Conservation (phyloP, 495 filamentous ascomycete species). For the Schizothecium vesticola region DNA sequence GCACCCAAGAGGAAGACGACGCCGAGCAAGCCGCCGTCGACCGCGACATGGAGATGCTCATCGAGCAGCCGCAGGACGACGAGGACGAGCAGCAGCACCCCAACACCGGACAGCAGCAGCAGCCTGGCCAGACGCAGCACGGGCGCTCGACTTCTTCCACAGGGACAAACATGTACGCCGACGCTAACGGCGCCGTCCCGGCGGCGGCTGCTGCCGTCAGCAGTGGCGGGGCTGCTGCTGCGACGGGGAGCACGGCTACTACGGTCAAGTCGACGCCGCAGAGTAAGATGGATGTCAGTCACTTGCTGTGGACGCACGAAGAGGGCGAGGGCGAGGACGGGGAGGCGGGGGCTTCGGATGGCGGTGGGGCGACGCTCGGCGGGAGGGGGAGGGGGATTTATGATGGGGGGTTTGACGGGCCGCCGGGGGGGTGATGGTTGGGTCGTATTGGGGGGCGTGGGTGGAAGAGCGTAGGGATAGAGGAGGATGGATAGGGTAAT, state of each 20-base stretch:
- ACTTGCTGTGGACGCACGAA: slow-evolving; percentile 12
- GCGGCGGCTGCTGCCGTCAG: too few species aligned
- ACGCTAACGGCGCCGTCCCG: background rate
- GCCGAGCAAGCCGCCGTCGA: slow-evolving; percentile 39
- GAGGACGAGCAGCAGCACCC: slow-evolving; percentile 26
- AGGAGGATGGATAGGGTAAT: background rate
- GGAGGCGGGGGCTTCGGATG: background rate
- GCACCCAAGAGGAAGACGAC: slow-evolving; percentile 17
- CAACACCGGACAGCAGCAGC: background rate
- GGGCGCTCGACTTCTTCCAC: background rate
- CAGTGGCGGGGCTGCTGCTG: too few species aligned
- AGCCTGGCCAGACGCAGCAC: background rate
- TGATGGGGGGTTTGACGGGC: background rate
- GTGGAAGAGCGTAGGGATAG: background rate
- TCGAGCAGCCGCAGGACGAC: slow-evolving; percentile 34
- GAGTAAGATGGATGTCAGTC: slow-evolving; percentile 22
- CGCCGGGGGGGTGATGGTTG: background rate
- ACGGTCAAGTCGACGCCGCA: background rate
- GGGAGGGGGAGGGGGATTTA: slow-evolving; percentile 1
- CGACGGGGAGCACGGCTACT: too few species aligned
- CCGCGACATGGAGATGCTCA: slow-evolving; percentile 49
- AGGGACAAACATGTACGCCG: background rate
- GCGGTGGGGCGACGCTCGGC: background rate
- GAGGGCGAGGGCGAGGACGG: slow-evolving; percentile 3
- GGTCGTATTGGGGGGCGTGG: background rate